Percentiles rank a stretch among this genome's conserved stretches.
Evolutionary conservation across 768 basidiomycete species (phyloP).

Genomic region (Russula lepida): DNA sequence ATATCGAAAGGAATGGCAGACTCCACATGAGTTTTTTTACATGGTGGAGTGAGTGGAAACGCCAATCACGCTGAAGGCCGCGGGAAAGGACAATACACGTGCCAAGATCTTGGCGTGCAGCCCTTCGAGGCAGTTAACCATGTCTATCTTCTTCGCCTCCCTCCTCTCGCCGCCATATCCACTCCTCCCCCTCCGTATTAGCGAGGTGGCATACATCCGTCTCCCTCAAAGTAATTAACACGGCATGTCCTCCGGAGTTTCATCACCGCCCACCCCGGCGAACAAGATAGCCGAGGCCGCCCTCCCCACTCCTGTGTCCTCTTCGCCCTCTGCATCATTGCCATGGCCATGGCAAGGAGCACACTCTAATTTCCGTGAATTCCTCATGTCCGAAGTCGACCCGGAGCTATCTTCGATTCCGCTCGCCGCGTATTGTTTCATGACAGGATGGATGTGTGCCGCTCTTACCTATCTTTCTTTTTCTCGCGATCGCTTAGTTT

Average conservation of each 20-base stretch:
- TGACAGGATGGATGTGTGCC: constrained; percentile 71
- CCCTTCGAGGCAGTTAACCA: neutral
- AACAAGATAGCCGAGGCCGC: constrained; percentile 2
- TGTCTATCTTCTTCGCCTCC: neutral
- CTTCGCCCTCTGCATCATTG: neutral
- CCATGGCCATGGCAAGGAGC: constrained; percentile 14
- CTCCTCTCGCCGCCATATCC: neutral
- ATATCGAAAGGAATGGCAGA: neutral
- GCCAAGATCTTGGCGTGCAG: neutral
- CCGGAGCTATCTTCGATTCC: constrained; percentile 43
- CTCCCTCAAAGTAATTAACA: neutral
- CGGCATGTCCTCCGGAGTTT: neutral
- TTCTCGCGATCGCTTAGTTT: neutral
- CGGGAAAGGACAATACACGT: too few relatives aligned
- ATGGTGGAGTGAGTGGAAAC: neutral
- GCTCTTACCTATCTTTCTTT: neutral
- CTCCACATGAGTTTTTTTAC: too few relatives aligned
- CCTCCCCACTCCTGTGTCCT: constrained; percentile 9
- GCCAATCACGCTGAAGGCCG: too few relatives aligned
- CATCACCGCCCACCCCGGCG: neutral
- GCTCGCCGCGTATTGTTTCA: constrained; percentile 61
- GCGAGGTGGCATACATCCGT: neutral
- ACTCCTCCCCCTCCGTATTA: neutral
- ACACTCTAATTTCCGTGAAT: constrained; percentile 26
- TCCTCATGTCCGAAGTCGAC: constrained; percentile 40